phyloP scores from a whole-genome alignment of 352 stramenopile species.

The Thraustochytrium sp. region DNA sequence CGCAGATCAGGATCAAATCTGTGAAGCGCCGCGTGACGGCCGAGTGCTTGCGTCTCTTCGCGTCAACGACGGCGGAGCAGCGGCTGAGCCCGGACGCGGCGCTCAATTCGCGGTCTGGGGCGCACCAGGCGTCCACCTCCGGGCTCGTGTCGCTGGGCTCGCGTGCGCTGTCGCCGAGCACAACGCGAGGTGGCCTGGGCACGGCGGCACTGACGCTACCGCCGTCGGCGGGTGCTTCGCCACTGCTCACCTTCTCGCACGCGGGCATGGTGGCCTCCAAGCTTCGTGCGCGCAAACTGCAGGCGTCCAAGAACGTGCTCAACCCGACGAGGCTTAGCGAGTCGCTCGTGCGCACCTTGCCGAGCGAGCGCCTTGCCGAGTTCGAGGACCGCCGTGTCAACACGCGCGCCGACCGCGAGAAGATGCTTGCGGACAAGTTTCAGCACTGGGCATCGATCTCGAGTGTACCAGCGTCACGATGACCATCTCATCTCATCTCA shows the following conservation, averaged over 20 bases:
- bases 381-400: neutral
- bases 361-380: neutral
- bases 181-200: neutral
- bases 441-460: neutral
- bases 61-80: neutral
- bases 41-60: neutral
- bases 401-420: neutral
- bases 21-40: neutral
- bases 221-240: neutral
- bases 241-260: neutral
- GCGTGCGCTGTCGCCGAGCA: neutral
- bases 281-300: neutral
- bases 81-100: neutral
- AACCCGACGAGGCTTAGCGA: slow-evolving; percentile 34
- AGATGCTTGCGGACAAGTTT: neutral
- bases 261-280: neutral
- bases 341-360: neutral
- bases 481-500: neutral
- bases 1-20: neutral
- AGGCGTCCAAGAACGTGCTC: slow-evolving; percentile 26
- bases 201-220: too few relatives aligned
- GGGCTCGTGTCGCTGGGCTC: neutral
- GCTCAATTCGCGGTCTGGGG: neutral
- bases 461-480: neutral
- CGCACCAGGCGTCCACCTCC: neutral